Evolutionary conservation across 345 rosid genomes (phyloP), one percentile per base, ranked within the genome.

Genomic region (Noccaea bulbosa): DNA sequence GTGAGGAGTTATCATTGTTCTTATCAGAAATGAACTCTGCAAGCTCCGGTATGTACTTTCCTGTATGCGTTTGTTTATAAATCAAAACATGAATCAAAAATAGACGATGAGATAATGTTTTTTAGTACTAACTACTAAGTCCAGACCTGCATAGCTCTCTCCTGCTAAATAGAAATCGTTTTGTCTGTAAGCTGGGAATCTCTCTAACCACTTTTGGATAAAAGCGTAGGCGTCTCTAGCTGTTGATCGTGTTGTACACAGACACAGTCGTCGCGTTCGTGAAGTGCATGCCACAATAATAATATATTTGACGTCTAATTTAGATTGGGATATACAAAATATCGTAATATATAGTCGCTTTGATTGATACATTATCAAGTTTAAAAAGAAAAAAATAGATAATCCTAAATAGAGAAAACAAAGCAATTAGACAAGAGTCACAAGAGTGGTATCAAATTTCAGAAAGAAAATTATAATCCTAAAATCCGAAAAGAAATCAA

Each of bases 131-230:
- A 17, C 1, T 35, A 40, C 7, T 6, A 49, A 17, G 41, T 54
- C 50, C 14, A 24, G 62, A 93, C 98, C 98, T 67, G 98, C 93
- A 70, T 93, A 93, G 83, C 98, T 88, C 81, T 93, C 97, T 48
- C 98, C 97, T 5, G 98, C 98, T 60, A 93, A 86, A 62, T 90
- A 90, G 72, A 93, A 88, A 1, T 73, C 46, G 48, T 84, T 75
- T 0, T 51, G 65, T 72, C 70, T 83, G 65, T 86, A 90, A 2
- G 82, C 69, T n/a, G 97, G 98, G 74, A 88, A 93, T 81, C 80
- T 85, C 70, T 80, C 61, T 70, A 90, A 78, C 98, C 98, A 93
- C 34, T 72, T 78, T 47, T 74, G 93, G 44, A 93, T 85, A 80
- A 93, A 90, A 54, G 71, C 59, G 70, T 90, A 90, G 39, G 96